Base-by-base conservation (phyloP, 352 stramenopile genomes). In the Globisporangium viniferum region DNA sequence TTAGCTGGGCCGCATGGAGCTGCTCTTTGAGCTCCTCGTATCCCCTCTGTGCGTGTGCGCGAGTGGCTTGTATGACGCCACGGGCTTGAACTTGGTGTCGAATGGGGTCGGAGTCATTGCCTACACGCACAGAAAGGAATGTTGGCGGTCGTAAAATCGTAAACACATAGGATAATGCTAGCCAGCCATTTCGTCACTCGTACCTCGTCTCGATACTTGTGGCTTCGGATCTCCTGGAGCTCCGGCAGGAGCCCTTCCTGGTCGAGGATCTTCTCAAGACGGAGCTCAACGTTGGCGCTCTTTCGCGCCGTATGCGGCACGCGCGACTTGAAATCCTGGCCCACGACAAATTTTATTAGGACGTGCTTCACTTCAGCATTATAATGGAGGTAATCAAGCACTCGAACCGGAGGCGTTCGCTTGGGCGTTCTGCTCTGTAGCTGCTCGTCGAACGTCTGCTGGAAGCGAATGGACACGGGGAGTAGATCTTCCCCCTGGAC, bases 281-380 rank as follows among this genome's bases (percentile, higher is more conserved):
- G 79, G 20, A 92, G 77, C 41, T 73, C 77, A 6, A 86, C 65
- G 71, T 86, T 92, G 61, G 80, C 61, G 60, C 73, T 88, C 64
- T 90, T 92, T 58, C 75, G 73, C n/a, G 80, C 77, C 20, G 82
- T 89, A 69, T 92, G 80, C n/a, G 80, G 73, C 35, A 90, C 80
- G 8, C 73, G 70, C 53, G 68, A 68, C 36, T 69, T 65, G 55
- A 86, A 86, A 8, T 65, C 69, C 74, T 86, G 66, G 20, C 6
- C 5, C 24, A 27, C 22, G 36, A 41, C 36, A 24, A 24, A 24
- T 24, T 24, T 24, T 0, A 24, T 24, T 24, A 24, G 24, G 24
- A 24, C 24, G 24, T 24, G 24, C 24, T 24, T 24, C 24, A 24
- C 24, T 24, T 24, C 29, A 33, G 29, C 29, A 1, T 33, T 33